Evolutionary conservation across 352 stramenopile genomes (phyloP).

Genomic region (Globisporangium alternatum): DNA sequence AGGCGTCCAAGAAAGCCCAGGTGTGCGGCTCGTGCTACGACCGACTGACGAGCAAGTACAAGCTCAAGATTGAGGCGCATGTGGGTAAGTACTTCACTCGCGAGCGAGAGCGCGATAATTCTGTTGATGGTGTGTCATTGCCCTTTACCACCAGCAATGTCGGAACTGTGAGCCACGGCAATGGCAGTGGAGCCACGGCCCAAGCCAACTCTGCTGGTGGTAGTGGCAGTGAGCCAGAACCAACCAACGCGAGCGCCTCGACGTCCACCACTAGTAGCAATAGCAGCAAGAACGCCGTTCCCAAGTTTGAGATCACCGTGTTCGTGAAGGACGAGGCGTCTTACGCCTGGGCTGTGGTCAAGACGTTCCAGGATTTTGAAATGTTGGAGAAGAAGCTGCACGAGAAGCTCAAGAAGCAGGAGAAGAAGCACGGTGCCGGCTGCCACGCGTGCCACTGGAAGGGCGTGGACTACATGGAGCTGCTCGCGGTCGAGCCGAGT

Average conservation of each 20-base stretch:
- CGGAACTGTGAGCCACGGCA: neutral
- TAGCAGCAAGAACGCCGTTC: constrained; percentile 14
- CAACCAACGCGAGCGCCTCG: constrained; percentile 10
- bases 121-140: neutral
- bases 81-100: constrained; percentile 72
- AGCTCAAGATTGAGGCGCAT: constrained; percentile 60
- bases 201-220: constrained; percentile 2
- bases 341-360: constrained; percentile 67
- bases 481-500: constrained; percentile 39
- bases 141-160: neutral
- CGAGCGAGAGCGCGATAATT: constrained; percentile 24
- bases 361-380: constrained; percentile 71
- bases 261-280: constrained; percentile 6
- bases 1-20: constrained; percentile 55
- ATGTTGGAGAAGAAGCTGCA: constrained; percentile 58
- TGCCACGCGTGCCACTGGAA: constrained; percentile 53
- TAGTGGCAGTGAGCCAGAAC: constrained; percentile 12
- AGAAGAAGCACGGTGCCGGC: constrained; percentile 53
- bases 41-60: constrained; percentile 59
- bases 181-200: neutral
- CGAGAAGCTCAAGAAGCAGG: constrained; percentile 69
- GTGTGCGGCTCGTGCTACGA: constrained; percentile 72
- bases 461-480: constrained; percentile 71
- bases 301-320: constrained; percentile 55
- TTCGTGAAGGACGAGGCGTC: constrained; percentile 50